Evolutionary conservation across 768 basidiomycete species (phyloP).

Genomic region (Tulasnella sp.): DNA sequence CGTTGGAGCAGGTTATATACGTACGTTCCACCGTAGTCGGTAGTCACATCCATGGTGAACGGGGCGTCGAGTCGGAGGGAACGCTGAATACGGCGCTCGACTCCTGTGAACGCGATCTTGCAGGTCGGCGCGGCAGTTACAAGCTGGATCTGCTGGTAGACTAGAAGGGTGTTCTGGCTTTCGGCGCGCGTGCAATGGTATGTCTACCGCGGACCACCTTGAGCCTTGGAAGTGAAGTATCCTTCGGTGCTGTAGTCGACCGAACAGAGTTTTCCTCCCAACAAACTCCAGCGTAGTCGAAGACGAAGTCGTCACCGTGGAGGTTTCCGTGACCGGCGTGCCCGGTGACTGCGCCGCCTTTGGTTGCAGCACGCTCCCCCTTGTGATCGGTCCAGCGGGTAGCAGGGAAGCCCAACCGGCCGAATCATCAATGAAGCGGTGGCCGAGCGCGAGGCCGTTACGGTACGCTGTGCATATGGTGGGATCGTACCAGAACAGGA

Average conservation of each 20-base stretch:
- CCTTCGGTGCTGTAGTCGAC: constrained; percentile 70
- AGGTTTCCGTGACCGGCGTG: constrained; percentile 96
- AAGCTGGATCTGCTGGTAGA: constrained; percentile 73
- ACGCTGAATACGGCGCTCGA: constrained; percentile 76
- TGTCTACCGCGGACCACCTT: constrained; percentile 74
- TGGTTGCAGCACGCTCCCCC: constrained; percentile 81
- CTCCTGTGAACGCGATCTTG: constrained; percentile 62
- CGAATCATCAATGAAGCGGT: constrained; percentile 64
- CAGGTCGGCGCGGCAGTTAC: constrained; percentile 62
- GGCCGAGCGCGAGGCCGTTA: constrained; percentile 78
- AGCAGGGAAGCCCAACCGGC: constrained; percentile 88
- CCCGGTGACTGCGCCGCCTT: constrained; percentile 71
- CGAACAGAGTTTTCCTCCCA: constrained; percentile 95
- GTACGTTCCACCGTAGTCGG: constrained; percentile 79
- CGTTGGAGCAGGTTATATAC: too few species aligned
- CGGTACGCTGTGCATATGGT: constrained; percentile 83
- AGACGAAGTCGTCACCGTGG: constrained; percentile 90
- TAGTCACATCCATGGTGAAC: constrained; percentile 72
- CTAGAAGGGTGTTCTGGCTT: constrained; percentile 91
- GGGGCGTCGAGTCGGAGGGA: constrained; percentile 65
- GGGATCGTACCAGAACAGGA: constrained; percentile 49
- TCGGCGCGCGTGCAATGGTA: constrained; percentile 97
- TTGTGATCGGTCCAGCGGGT: constrained; percentile 86
- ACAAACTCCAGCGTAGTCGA: constrained; percentile 87
- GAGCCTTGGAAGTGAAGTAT: constrained; percentile 75